Evolutionary conservation across 768 basidiomycete species (phyloP), one percentile per base, ranked within the genome.

Genomic region (Panaeolus papilionaceus): DNA sequence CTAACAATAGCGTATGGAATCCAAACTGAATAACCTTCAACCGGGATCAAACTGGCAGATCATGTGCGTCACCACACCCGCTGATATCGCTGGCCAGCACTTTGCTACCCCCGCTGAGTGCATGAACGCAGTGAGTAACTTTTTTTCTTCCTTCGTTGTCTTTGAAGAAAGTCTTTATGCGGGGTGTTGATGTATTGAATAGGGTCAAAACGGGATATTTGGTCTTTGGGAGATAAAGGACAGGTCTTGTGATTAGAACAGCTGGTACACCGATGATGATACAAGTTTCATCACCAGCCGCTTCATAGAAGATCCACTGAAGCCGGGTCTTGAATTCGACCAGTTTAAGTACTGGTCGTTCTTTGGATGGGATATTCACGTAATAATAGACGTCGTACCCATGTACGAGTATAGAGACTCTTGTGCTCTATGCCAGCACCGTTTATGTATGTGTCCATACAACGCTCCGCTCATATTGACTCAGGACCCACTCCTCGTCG

Each of bases 51-150:
- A 72, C 40, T 78, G 77, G 77, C 75, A 76, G 62, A 75, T 78
- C 26, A 78, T 76, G 77, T 78, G 77, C 58, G 71, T 71, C 0
- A 78, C 77, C 0, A 78, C 77, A 0, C 77, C 77, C 7, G 75
- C 75, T 5, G 73, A 78, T 38, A 70, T 78, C 12, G 61, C 71
- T 16, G 75, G 75, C n/a, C 69, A 65, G 12, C 71, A 72, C 63
- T 75, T 71, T 63, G 69, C 64, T 6, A 72, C 67, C 3, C 75
- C 77, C 4, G 65, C 69, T 1, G 64, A 70, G 14, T 78, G 77
- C 67, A 68, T 69, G 45, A 70, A 73, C 51, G 68, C 61, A 64
- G 71, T 77, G 51, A 67, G 61, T 64, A n/a, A 40, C 44, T 23
- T 10, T 38, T 45, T 7, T 37, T 10, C 44, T 18, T 23, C 45